Conservation (phyloP, 2,329 filamentous ascomycete genomes). For the Teratosphaeria pseudoeucalypti region DNA sequence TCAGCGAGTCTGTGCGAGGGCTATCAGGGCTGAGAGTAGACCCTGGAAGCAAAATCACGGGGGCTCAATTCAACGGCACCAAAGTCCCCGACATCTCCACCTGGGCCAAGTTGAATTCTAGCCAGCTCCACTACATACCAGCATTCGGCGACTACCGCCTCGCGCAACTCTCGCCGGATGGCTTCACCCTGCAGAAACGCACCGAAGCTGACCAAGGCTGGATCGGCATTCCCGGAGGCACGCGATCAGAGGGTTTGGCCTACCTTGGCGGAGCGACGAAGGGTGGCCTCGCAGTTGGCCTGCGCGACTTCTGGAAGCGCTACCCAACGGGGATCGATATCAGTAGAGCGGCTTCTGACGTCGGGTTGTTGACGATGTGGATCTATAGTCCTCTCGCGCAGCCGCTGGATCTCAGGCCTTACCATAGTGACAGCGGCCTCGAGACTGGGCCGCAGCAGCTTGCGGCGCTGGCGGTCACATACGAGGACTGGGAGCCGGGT, state of each 20-base stretch:
- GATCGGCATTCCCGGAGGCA: slow-evolving; percentile 49
- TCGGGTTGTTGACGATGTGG: slow-evolving; percentile 48
- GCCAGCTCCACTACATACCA: slow-evolving; percentile 46
- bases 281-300: slow-evolving; percentile 50
- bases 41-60: slow-evolving; percentile 40
- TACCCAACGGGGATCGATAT: slow-evolving; percentile 51
- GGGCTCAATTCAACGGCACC: slow-evolving; percentile 41
- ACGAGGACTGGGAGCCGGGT: slow-evolving; percentile 50
- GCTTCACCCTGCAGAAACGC: slow-evolving; percentile 50
- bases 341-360: slow-evolving; percentile 38
- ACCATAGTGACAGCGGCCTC: slow-evolving; percentile 48
- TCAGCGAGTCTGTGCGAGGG: slow-evolving; percentile 50
- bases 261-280: slow-evolving; percentile 48
- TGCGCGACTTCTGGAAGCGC: slow-evolving; percentile 54
- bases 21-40: slow-evolving; percentile 50
- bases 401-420: slow-evolving; percentile 47
- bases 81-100: slow-evolving; percentile 34
- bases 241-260: slow-evolving; percentile 45
- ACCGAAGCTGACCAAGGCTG: slow-evolving; percentile 48
- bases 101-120: slow-evolving; percentile 39
- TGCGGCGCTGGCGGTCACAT: slow-evolving; percentile 52
- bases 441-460: slow-evolving; percentile 48
- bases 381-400: slow-evolving; percentile 48
- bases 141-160: slow-evolving; percentile 49
- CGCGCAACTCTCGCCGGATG: slow-evolving; percentile 48